Evolutionary conservation across 495 filamentous ascomycete genomes (phyloP).

Genomic region (Jackrogersella multiformis): DNA sequence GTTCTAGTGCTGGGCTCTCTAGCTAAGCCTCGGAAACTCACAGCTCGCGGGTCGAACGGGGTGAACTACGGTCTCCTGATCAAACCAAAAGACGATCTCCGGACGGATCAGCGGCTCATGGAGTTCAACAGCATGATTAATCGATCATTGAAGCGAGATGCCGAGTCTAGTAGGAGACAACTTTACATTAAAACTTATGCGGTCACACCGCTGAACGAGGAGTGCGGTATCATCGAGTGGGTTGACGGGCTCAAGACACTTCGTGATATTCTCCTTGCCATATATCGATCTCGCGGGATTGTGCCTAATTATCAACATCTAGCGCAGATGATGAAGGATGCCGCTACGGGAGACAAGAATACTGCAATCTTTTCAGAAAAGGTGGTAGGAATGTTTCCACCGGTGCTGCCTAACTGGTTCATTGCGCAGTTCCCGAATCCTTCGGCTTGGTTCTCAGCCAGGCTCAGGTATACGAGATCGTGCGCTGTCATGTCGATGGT

Average conservation of each 20-base stretch:
- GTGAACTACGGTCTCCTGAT: conserved; percentile 87
- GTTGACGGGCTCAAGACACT: conserved; percentile 95
- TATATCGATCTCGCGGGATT: conserved; percentile 77
- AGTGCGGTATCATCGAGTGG: conserved; percentile 98
- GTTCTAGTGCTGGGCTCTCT: conserved; percentile 90
- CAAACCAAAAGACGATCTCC: conserved; percentile 97
- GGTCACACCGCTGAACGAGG: conserved; percentile 95
- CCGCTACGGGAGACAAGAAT: conserved; percentile 54
- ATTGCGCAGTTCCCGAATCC: conserved; percentile 93
- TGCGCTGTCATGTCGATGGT: conserved; percentile 98
- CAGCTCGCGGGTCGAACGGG: conserved; percentile 87
- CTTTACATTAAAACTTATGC: conserved; percentile 94
- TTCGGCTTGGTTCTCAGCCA: conserved; percentile 87
- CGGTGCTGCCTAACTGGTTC: conserved; percentile 94
- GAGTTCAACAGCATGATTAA: conserved; percentile 99
- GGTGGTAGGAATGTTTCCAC: conserved; percentile 73
- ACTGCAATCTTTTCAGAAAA: conserved; percentile 73
- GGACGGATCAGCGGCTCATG: conserved; percentile 97
- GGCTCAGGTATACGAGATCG: conserved; percentile 90
- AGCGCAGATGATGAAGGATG: conserved; percentile 59
- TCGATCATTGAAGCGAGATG: conserved; percentile 86
- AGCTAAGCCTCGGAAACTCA: conserved; percentile 90
- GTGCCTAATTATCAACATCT: conserved; percentile 59
- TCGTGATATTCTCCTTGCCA: conserved; percentile 84
- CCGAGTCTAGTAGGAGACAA: conserved; percentile 83